Conservation (phyloP, 805 yeast species). For the Metschnikowia cubensis region DNA sequence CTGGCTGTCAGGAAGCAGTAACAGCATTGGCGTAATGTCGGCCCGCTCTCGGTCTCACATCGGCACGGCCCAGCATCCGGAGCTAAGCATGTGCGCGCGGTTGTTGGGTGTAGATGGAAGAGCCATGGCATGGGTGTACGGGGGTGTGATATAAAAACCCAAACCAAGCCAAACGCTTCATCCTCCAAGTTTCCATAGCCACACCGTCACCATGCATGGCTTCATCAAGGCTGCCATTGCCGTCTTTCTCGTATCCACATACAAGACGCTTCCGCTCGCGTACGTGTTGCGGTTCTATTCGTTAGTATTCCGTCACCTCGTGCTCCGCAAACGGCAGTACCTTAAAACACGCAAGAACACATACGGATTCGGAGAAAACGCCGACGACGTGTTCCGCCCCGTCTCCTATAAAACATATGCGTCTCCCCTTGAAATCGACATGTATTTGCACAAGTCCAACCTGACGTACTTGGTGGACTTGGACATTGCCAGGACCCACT, state of each 20-base stretch:
- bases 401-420: conserved; percentile 49
- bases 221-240: conserved; percentile 9
- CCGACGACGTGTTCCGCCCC: conserved; percentile 40
- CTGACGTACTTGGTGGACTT: conserved; percentile 79
- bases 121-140: no score
- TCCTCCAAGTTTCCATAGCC: background rate
- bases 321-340: conserved; percentile 30
- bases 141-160: no score
- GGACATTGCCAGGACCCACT: conserved; percentile 70
- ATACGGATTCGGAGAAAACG: conserved; percentile 26
- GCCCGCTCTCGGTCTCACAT: no score
- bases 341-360: conserved; percentile 26
- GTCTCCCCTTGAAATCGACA: conserved; percentile 77
- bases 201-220: background rate
- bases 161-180: background rate
- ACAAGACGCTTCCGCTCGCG: conserved; percentile 66
- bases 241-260: conserved; percentile 36
- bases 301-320: conserved; percentile 38
- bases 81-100: no score
- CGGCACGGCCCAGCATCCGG: no score
- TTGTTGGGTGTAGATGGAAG: no score
- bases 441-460: conserved; percentile 83
- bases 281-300: conserved; percentile 62
- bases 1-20: no score
- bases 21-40: no score